These are phyloP conservation scores for Termitomyces sp. DNA, from an alignment of 768 basidiomycete species.

Conservation along the genomic window DNA sequence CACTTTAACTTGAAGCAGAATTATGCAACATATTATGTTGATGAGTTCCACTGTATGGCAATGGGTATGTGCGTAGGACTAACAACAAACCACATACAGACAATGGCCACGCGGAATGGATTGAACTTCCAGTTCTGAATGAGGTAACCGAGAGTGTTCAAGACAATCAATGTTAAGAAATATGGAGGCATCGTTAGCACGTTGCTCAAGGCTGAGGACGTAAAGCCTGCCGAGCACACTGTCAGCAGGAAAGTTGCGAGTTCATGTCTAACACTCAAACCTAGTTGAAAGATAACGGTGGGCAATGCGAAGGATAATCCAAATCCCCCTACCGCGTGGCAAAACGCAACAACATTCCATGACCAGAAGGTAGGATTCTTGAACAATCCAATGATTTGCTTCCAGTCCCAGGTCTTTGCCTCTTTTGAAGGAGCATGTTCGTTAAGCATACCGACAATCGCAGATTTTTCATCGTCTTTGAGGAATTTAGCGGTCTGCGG, in stretches of 20 bases:
- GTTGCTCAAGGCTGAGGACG: slow-evolving; percentile 9
- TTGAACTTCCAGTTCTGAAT: slow-evolving; percentile 7
- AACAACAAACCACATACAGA: neutral
- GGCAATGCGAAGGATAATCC: slow-evolving; percentile 10
- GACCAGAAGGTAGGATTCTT: slow-evolving; percentile 10
- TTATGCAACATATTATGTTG: slow-evolving; percentile 10
- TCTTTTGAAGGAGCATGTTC: slow-evolving; percentile 6
- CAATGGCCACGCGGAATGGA: slow-evolving; percentile 9
- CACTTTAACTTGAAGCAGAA: slow-evolving; percentile 8
- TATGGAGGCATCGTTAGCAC: slow-evolving; percentile 12
- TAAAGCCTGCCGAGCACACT: slow-evolving; percentile 3
- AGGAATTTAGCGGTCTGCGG: slow-evolving; percentile 12
- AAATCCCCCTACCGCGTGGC: slow-evolving; percentile 11
- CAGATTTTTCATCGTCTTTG: slow-evolving; percentile 4
- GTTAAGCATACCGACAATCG: neutral
- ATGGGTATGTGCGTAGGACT: neutral
- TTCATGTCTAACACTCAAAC: neutral
- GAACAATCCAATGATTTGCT: slow-evolving; percentile 3
- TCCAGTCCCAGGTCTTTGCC: slow-evolving; percentile 9
- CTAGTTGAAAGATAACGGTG: slow-evolving; percentile 9
- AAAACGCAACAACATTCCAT: slow-evolving; percentile 7
- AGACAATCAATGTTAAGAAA: slow-evolving; percentile 4
- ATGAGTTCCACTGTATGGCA: slow-evolving; percentile 4
- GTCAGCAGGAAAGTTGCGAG: neutral
- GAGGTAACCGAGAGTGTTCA: slow-evolving; percentile 11